Evolutionary conservation across 345 rosid genomes (phyloP), one percentile per base, ranked within the genome.

Genomic region (Laguncularia racemosa): DNA sequence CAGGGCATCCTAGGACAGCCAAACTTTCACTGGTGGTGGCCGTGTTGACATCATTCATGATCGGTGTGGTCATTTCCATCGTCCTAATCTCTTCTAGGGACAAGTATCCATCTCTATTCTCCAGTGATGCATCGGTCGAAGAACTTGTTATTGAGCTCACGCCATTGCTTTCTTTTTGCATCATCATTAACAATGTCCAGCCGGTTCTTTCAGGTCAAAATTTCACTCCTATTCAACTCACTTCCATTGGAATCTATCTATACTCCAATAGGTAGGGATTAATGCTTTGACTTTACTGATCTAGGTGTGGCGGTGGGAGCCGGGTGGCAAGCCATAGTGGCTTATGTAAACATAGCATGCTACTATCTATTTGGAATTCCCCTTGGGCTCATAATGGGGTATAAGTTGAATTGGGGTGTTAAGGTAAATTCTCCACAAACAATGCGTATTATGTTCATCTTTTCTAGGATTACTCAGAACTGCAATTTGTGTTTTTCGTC

Each of bases 171-270:
- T 84, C 86, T 26, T 38, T 74, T 16, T 81, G 89, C 75, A 82
- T 92, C 18, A 60, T 82, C 75, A 82, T 83, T 56, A 72, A 86
- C 73, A 85, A 74, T 50, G 62, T 85, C 26, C 99, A 92, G 48
- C 99, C 97, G 2, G 96, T 92, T 40, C 91, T 92, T 59, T 92
- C 99, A 0, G 99, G 97, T 88, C 66, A 50, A 47, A 20, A 7
- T 38, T 18, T 0, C 1, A 0, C 23, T 6, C 0, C 14, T 23
- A 3, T 53, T 17, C 3, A 13, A 26, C 58, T 23, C 16, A 18
- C 33, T n/a, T 54, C 7, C 40, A 4, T 23, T 12, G 19, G 16
- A 33, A 19, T 44, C 13, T 20, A 16, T 15, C 17, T 21, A 5
- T 6, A 45, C 18, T 16, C 1, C 3, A 14, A 1, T 52, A 16